Evolutionary conservation across 2,329 filamentous ascomycete species (phyloP).

Genomic region (Didymosphaeria variabile): DNA sequence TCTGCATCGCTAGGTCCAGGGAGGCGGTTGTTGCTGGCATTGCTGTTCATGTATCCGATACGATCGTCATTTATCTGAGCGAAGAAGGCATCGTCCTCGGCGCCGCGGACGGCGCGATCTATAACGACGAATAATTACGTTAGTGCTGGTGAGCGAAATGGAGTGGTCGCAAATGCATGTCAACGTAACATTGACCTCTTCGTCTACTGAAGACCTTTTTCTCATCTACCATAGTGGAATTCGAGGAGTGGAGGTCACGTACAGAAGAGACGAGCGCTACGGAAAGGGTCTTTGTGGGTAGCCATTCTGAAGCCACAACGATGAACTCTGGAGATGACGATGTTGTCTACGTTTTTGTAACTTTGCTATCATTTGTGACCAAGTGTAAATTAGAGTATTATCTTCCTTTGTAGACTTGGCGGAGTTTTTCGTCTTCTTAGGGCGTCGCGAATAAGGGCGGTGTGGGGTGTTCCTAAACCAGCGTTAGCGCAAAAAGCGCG

Average conservation of each 20-base stretch:
- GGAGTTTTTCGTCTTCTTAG: background rate
- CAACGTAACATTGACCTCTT: no score
- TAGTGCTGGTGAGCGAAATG: background rate
- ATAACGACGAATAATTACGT: background rate
- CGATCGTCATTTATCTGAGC: conserved; percentile 34
- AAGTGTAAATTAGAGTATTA: background rate
- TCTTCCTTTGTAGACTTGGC: background rate
- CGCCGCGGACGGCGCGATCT: conserved; percentile 33
- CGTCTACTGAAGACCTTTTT: no score
- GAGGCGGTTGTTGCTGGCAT: conserved; percentile 30
- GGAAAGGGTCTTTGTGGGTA: conserved; percentile 27
- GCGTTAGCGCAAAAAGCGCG: background rate
- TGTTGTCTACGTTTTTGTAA: no score
- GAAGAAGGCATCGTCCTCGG: conserved; percentile 36
- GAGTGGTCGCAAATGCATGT: background rate
- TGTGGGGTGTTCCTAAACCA: background rate
- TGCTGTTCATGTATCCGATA: conserved; percentile 37
- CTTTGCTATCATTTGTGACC: no score
- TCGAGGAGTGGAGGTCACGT: background rate
- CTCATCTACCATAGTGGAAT: no score
- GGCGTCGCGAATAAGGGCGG: conserved; percentile 1
- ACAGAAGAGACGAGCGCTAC: conserved; percentile 32
- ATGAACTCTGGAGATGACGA: background rate
- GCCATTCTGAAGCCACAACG: background rate
- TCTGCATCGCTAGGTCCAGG: conserved; percentile 24